Conservation (phyloP, 202 grass and related monocot species). For the Cymbopogon flexuosus region DNA sequence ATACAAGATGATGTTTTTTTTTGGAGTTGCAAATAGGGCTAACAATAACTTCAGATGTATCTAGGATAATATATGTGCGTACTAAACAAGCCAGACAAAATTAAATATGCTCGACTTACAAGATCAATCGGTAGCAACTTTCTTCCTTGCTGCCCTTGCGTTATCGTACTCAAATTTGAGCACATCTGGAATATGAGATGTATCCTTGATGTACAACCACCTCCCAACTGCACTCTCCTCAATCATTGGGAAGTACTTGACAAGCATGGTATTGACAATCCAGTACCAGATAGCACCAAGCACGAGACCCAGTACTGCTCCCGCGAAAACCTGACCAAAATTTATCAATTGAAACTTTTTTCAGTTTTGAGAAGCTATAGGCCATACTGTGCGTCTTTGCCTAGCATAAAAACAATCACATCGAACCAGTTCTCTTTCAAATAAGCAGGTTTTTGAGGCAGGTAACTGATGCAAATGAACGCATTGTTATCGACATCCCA, state of each 20-base stretch:
- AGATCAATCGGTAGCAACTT: constrained; percentile 77
- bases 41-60: not conserved
- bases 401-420: not conserved
- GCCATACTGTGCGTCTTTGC: not conserved
- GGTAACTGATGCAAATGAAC: not conserved
- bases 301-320: constrained; percentile 64
- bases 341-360: constrained; percentile 16
- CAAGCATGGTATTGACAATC: constrained; percentile 68
- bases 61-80: not conserved
- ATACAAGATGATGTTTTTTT: not conserved
- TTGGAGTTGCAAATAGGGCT: not conserved
- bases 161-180: constrained; percentile 99
- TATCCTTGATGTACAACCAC: constrained; percentile 88
- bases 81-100: constrained; percentile 10
- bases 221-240: constrained; percentile 80
- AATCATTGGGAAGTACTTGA: constrained; percentile 77
- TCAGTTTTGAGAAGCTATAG: not conserved
- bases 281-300: constrained; percentile 85
- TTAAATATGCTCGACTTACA: constrained; percentile 35
- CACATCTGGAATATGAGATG: constrained; percentile 83
- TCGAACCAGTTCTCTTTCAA: not conserved
- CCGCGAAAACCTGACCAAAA: constrained; percentile 67
- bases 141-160: constrained; percentile 79
- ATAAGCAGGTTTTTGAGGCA: not conserved
- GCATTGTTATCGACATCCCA: not conserved